A percentile compares a stretch with the other conserved stretches of the same genome.
Evolutionary conservation across 148 eudicot species (phyloP).

Genomic region (Persicaria maculosa): DNA sequence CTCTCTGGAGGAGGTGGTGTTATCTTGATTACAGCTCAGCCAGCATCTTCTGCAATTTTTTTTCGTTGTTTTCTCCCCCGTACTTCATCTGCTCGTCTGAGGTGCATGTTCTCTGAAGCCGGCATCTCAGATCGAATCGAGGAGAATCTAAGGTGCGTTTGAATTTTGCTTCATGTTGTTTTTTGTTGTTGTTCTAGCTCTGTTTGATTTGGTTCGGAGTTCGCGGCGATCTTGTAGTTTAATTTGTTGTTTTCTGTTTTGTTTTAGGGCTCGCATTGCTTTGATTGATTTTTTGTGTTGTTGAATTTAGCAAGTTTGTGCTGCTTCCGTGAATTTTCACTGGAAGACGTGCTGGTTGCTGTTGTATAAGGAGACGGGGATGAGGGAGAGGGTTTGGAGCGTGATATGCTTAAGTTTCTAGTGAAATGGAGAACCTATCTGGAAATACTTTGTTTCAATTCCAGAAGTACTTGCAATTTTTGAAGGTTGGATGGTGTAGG

Average conservation of each 20-base stretch:
- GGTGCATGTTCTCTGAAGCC: slow-evolving; percentile 15
- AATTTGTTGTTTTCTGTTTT: not conserved
- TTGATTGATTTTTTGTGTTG: not conserved
- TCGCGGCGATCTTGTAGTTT: slow-evolving; percentile 4
- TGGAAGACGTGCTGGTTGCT: not conserved
- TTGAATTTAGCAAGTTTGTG: not conserved
- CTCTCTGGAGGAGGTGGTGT: not conserved
- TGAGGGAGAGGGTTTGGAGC: not conserved
- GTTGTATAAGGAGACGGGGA: not conserved
- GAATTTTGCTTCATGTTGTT: not conserved
- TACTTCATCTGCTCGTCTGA: slow-evolving; percentile 12
- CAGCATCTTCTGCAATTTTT: not conserved
- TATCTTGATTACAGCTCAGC: slow-evolving; percentile 8
- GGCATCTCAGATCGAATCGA: slow-evolving; percentile 17
- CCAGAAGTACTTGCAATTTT: not conserved
- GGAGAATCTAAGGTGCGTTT: not conserved
- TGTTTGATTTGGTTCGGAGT: not conserved
- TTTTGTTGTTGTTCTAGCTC: not conserved
- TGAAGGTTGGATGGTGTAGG: not conserved
- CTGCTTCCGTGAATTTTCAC: not conserved
- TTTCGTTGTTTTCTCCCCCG: not conserved
- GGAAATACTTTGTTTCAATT: not conserved
- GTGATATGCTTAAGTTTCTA: not conserved
- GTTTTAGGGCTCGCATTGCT: not conserved
- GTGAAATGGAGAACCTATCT: not conserved